Base-by-base conservation (phyloP, 2,329 filamentous ascomycete species). In the Pseudopithomyces maydicus region DNA sequence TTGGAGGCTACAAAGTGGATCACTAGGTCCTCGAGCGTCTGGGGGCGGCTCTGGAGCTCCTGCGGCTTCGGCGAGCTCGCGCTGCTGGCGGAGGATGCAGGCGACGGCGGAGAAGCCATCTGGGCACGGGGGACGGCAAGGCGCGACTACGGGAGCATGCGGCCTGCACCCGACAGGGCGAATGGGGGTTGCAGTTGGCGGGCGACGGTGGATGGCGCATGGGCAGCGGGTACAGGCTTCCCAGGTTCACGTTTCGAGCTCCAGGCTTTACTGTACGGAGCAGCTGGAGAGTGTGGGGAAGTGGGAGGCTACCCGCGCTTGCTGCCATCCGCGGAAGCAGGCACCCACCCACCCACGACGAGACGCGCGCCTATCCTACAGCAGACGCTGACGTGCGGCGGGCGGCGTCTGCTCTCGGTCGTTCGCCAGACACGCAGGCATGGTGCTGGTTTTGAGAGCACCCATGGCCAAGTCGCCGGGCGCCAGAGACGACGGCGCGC, bases 1-100 rank as follows among this genome's bases (percentile, higher is more conserved):
- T 97, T 97, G 8, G 94, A 90, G 29, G 90, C 88, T 39, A 97
- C 86, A 35, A 97, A 88, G 77, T 96, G 88, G 52, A 87, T 85
- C 54, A 97, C 90, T 42, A 98, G 86, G 22, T 86, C 87, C 66
- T 96, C 91, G 69, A 96, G 85, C 22, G 75, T 75, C 32, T 79
- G 78, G 29, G 75, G 69, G 47, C 74, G 74, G 48, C 76, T 69
- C 29, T n/a, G n/a, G n/a, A 68, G 63, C 43, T 70, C 60, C 43
- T 64, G 43, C 4, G 69, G 69, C 7, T 45, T 47, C 32, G 60
- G 58, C 19, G 70, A 72, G 55, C 65, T 65, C n/a, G 59, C 62
- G 63, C 77, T 79, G 58, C 67, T 74, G n/a, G 67, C 63, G 10
- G 74, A 73, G 7, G 74, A 76, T 8, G 73, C 72, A 23, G 77